phyloP scores from a whole-genome alignment of 495 filamentous ascomycete species.

The Xylaria grammica region DNA sequence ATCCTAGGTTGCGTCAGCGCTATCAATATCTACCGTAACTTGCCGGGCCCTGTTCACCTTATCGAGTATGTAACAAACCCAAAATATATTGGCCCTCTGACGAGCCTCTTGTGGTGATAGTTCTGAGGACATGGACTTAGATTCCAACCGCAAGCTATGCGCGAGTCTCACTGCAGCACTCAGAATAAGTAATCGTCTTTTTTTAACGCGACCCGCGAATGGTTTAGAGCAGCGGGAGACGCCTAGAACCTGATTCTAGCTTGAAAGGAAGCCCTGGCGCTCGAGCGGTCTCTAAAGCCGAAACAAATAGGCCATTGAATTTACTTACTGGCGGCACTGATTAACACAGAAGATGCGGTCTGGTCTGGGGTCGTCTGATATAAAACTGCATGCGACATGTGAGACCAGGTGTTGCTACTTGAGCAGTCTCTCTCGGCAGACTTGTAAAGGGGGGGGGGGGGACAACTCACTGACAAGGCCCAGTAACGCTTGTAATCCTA shows the following conservation, averaged over 20 bases:
- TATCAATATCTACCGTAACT: not conserved
- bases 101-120: conserved; percentile 32
- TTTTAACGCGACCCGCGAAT: too few species aligned
- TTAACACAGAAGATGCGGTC: conserved; percentile 36
- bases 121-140: conserved; percentile 22
- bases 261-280: too few species aligned
- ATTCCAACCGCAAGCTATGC: conserved; percentile 35
- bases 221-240: too few species aligned
- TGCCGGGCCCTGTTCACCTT: conserved; percentile 30
- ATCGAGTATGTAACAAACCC: conserved; percentile 39
- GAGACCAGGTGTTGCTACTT: too few species aligned
- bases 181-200: too few species aligned
- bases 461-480: conserved; percentile 36
- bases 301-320: too few species aligned
- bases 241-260: too few species aligned
- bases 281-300: too few species aligned
- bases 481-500: conserved; percentile 38
- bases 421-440: too few species aligned
- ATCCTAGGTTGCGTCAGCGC: conserved; percentile 25
- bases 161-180: conserved; percentile 36
- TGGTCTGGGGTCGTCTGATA: conserved; percentile 35
- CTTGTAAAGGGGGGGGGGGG: too few species aligned
- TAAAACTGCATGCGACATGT: conserved; percentile 24
- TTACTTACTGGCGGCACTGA: too few species aligned
- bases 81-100: conserved; percentile 39